phyloP scores from a whole-genome alignment of 176 grass and related monocot species.

The Elymus sibiricus region DNA sequence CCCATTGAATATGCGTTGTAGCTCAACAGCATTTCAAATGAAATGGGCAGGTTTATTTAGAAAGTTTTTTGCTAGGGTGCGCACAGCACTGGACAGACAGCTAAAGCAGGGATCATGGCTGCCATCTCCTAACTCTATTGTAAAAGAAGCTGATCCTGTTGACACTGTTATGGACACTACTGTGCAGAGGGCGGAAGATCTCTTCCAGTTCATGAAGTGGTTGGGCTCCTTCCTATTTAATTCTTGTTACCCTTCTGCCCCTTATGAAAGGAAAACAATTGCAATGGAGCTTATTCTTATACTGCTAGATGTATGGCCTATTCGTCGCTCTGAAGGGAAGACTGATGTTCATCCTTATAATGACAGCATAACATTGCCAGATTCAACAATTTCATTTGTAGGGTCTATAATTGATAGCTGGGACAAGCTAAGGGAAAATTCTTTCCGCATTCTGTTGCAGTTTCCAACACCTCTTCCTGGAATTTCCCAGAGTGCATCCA shows the following conservation, averaged over 20 bases:
- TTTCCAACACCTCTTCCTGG: slow-evolving; percentile 99
- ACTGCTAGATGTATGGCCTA: slow-evolving; percentile 91
- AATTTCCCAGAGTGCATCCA: slow-evolving; percentile 61
- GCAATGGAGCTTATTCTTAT: slow-evolving; percentile 98
- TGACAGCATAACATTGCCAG: slow-evolving; percentile 73
- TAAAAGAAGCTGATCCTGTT: slow-evolving; percentile 24
- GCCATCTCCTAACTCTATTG: slow-evolving; percentile 31
- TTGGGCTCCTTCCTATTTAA: slow-evolving; percentile 82
- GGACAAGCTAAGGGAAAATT: slow-evolving; percentile 83
- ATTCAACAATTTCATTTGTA: slow-evolving; percentile 89
- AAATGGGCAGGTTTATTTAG: slow-evolving; percentile 95
- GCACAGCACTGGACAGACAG: slow-evolving; percentile 92
- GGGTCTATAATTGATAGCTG: slow-evolving; percentile 97
- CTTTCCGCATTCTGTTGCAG: slow-evolving; percentile 83
- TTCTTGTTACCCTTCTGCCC: slow-evolving; percentile 95
- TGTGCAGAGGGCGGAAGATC: slow-evolving; percentile 54
- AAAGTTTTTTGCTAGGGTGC: slow-evolving; percentile 89
- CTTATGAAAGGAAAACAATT: slow-evolving; percentile 99
- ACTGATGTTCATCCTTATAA: slow-evolving; percentile 63
- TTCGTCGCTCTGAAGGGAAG: slow-evolving; percentile 59
- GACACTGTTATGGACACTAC: slow-evolving; percentile 25
- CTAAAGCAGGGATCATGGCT: slow-evolving; percentile 77
- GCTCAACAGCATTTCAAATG: slow-evolving; percentile 98
- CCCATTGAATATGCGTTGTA: slow-evolving; percentile 95
- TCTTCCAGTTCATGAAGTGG: slow-evolving; percentile 96